Base-by-base conservation (phyloP, 202 grass and related monocot genomes). In the Digitaria exilis region DNA sequence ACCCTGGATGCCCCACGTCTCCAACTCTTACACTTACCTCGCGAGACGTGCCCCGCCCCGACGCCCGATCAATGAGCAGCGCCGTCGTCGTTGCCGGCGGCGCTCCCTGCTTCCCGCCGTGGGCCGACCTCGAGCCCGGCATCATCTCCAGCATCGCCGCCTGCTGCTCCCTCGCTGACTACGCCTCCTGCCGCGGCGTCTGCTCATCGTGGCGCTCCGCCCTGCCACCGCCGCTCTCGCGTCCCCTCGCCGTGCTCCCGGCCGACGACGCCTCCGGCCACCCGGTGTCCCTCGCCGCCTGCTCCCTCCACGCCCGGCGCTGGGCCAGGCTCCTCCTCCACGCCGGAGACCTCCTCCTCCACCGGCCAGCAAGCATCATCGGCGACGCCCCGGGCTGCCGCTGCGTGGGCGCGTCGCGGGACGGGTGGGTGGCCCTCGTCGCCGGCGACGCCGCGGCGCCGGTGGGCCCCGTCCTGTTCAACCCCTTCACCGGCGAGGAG, bases 401-500 rank as follows among this genome's bases (percentile, higher is more conserved):
- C 75, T 79, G 83, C 66, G 44, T 79, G 32, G 75, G 76, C 18
- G 65, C 58, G 7, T 71, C 68, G 4, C 45, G 76, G 18, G 44
- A 78, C 65, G 83, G 75, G 30, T 78, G 74, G 74, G 10, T 78
- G 21, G 74, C 74, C 6, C n/a, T 83, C 31, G 69, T 73, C 57
- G 29, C 54, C 2, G 63, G 17, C 49, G 30, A 18, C 28, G 41
- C 41, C 37, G 16, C 10, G 17, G 35, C 56, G 29, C 12, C 28
- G 19, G 28, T 13, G 50, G n/a, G 54, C 0, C 42, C 58, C 7
- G 9, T 21, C 9, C 51, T 84, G 39, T 50, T 77, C 64, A 84
- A 84, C 73, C 63, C 82, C 21, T 43, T 59, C 73, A 84, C 73
- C 0, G 82, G 73, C 63, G 26, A 29, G 61, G 50, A 84, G 82